These are phyloP conservation scores for Aphanomyces invadans DNA, from an alignment of 352 stramenopile genomes.

Conservation along the genomic window DNA sequence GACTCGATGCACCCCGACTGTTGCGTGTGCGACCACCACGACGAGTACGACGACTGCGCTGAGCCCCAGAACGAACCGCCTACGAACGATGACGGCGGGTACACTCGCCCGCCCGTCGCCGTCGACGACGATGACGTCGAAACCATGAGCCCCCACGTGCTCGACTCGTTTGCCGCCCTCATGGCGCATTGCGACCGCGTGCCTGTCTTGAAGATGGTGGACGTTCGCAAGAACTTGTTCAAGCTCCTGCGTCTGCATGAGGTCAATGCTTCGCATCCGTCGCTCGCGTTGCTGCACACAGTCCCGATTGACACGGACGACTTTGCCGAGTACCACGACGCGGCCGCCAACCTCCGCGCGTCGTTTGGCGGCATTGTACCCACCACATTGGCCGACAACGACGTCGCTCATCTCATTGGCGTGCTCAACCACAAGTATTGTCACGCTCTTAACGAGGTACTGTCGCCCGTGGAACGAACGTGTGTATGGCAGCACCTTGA, in stretches of 20 bases:
- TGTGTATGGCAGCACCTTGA: no score
- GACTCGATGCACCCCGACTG: neutral
- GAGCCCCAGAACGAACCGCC: neutral
- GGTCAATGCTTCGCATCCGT: constrained; percentile 40
- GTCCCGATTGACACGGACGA: constrained; percentile 20
- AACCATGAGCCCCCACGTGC: neutral
- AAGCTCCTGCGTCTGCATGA: constrained; percentile 52
- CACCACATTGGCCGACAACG: constrained; percentile 40
- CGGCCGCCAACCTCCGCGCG: constrained; percentile 38
- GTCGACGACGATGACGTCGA: constrained; percentile 16
- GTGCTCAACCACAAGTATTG: constrained; percentile 67
- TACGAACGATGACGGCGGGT: neutral
- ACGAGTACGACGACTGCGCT: neutral
- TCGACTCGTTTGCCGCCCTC: constrained; percentile 14
- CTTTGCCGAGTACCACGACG: constrained; percentile 34
- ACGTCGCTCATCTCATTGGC: constrained; percentile 59
- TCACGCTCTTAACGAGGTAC: constrained; percentile 57
- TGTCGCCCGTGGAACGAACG: no score
- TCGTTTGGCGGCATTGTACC: constrained; percentile 49
- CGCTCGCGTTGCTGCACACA: neutral
- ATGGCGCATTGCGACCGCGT: constrained; percentile 25
- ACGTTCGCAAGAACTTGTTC: constrained; percentile 51
- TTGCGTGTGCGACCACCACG: neutral
- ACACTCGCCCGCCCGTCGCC: neutral
- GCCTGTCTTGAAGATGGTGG: constrained; percentile 38